These are phyloP conservation scores for Monilinia vaccinii-corymbosi DNA, from an alignment of 2,329 filamentous ascomycete species.

Conservation along the genomic window DNA sequence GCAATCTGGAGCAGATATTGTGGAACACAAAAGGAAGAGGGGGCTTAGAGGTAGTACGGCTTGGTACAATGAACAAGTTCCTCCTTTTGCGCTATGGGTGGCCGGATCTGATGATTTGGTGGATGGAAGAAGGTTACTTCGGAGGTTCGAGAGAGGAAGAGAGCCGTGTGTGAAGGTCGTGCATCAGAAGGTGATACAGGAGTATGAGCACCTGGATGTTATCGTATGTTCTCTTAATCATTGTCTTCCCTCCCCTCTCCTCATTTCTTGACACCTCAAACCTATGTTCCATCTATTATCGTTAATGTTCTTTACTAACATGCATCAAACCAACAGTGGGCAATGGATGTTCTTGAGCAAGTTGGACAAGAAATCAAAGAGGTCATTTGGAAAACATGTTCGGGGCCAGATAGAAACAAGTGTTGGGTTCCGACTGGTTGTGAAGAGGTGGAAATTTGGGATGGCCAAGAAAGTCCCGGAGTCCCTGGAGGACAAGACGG, in stretches of 20 bases:
- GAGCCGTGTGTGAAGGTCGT: constrained; percentile 78
- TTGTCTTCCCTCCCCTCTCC: too few species aligned
- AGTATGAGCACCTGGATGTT: constrained; percentile 90
- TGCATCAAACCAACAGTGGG: constrained; percentile 45
- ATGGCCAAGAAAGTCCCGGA: constrained; percentile 10
- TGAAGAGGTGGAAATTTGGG: constrained; percentile 24
- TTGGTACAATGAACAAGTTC: constrained; percentile 75
- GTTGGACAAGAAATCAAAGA: constrained; percentile 74
- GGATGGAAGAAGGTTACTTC: constrained; percentile 66
- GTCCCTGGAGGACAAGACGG: constrained; percentile 22
- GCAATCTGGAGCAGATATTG: constrained; percentile 29
- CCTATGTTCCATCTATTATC: background rate
- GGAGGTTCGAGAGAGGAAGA: constrained; percentile 63
- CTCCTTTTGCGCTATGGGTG: constrained; percentile 84
- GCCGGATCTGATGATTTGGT: constrained; percentile 77
- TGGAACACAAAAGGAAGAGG: background rate
- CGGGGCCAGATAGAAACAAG: constrained; percentile 19
- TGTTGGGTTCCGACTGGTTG: constrained; percentile 25
- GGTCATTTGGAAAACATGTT: constrained; percentile 72
- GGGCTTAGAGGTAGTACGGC: constrained; percentile 45
- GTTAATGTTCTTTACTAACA: background rate
- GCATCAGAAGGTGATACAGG: constrained; percentile 72
- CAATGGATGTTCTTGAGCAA: constrained; percentile 76
- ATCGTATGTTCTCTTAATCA: constrained; percentile 35
- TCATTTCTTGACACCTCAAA: too few species aligned